A percentile compares a stretch with the other conserved stretches of the same genome.
Conservation (phyloP, 2,329 filamentous ascomycete genomes). For the Westerdykella sp. region DNA sequence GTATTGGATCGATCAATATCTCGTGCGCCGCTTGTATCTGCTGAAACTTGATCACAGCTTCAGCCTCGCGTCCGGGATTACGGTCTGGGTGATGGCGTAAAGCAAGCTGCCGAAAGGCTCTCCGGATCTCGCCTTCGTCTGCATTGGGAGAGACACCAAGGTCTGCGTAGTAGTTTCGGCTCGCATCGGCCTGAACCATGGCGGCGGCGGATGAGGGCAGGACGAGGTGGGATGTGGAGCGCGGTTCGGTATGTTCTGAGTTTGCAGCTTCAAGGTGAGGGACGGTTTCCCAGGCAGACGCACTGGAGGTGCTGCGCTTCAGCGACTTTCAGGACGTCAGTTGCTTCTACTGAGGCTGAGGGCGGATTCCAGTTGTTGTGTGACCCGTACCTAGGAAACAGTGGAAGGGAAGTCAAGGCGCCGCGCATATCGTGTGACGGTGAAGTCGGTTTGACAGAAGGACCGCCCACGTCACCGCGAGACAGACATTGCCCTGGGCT, state of each 20-base stretch:
- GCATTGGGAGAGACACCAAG: slow-evolving; percentile 65
- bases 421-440: no score
- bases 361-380: no score
- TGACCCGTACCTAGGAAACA: no score
- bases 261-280: background rate
- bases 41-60: slow-evolving; percentile 77
- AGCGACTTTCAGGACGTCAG: background rate
- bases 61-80: slow-evolving; percentile 74
- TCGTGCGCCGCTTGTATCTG: slow-evolving; percentile 82
- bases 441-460: no score
- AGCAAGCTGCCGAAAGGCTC: slow-evolving; percentile 78
- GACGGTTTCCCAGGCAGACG: slow-evolving; percentile 4
- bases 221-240: background rate
- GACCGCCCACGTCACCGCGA: no score
- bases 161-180: slow-evolving; percentile 78
- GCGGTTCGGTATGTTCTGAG: no score
- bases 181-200: slow-evolving; percentile 64
- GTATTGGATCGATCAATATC: slow-evolving; percentile 57
- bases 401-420: no score
- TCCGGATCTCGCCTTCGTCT: slow-evolving; percentile 71
- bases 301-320: background rate
- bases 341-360: no score
- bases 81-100: slow-evolving; percentile 84
- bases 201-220: slow-evolving; percentile 24
- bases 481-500: no score